These are phyloP conservation scores for Vicia sativa DNA, from an alignment of 306 rosid species.

Conservation along the genomic window DNA sequence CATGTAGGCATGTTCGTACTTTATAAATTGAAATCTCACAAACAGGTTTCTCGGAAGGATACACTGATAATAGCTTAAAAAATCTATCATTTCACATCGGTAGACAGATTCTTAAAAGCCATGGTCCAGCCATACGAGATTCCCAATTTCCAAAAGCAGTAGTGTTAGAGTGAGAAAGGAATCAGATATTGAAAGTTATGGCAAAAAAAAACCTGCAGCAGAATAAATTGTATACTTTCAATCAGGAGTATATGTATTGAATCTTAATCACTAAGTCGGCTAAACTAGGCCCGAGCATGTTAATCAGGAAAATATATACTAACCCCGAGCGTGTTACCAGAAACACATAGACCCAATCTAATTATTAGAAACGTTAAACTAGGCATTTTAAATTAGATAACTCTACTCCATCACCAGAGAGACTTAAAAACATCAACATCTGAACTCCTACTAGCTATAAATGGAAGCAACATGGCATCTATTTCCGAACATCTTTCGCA, in stretches of 20 bases:
- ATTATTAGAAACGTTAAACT: conserved; percentile 29
- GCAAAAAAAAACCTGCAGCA: conserved; percentile 49
- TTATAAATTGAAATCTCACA: conserved; percentile 36
- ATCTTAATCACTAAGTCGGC: neutral
- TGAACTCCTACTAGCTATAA: conserved; percentile 29
- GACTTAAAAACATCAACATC: conserved; percentile 27
- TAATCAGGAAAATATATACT: too few species aligned
- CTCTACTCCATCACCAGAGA: conserved; percentile 15
- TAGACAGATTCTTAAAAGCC: conserved; percentile 30
- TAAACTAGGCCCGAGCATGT: conserved; percentile 2
- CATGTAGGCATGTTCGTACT: conserved; percentile 77
- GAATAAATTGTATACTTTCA: conserved; percentile 30
- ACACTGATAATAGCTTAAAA: conserved; percentile 39
- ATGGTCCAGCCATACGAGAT: conserved; percentile 38
- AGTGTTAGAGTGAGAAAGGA: conserved; percentile 30
- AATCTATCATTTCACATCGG: conserved; percentile 43
- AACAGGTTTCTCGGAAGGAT: conserved; percentile 35
- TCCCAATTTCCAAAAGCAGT: conserved; percentile 40
- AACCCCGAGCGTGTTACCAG: neutral
- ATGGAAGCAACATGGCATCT: conserved; percentile 14
- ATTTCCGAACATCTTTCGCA: neutral
- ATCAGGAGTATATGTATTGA: conserved; percentile 17
- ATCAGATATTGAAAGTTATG: conserved; percentile 15
- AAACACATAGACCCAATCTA: conserved; percentile 17
- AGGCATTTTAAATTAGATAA: conserved; percentile 15